Evolutionary conservation across 805 yeast species (phyloP), one percentile per base, ranked within the genome.

Genomic region (Kregervanrija pseudodelftensis): DNA sequence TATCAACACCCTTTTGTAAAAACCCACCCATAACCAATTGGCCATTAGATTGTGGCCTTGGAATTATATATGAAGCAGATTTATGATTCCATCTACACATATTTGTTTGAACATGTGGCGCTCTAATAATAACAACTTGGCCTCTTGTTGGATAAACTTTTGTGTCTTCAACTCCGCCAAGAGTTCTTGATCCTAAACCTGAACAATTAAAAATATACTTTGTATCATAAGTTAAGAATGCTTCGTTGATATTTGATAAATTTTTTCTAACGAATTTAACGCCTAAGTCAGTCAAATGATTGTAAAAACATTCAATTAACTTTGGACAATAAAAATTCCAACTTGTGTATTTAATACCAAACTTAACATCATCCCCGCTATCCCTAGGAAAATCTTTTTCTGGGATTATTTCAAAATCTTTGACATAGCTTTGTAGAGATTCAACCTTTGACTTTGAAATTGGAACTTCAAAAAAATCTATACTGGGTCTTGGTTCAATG

Each of bases 281-380:
- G 1, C 87, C 87, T 31, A 56, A 49, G 3, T 57, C 37, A 33
- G 59, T 60, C 43, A 84, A 63, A 50, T 74, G 72, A 2, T 55
- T 49, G 44, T 69, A 62, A 45, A 85, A 60, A 43, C 68, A 73
- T 37, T 59, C 57, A 36, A 84, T 61, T 56, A 82, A 81, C 37
- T 67, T 62, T 1, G 91, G 90, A 54, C 88, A 76, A 60, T 82
- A 80, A 70, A 85, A 83, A 58, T 79, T 79, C 82, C 83, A 82
- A 2, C 86, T 70, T 11, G 67, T 65, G 59, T 74, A 79, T 5
- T 55, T 56, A 41, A 81, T 70, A 11, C 89, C 95, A 54, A 62
- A 80, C 9, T 51, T 65, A 3, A 67, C 76, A 7, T 22, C 28
- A 22, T 22, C 28, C 9, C 52, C 67, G 2, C 67, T 77, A 1